Conservation (phyloP, 2,329 filamentous ascomycete species). For the Knufia fluminis region DNA sequence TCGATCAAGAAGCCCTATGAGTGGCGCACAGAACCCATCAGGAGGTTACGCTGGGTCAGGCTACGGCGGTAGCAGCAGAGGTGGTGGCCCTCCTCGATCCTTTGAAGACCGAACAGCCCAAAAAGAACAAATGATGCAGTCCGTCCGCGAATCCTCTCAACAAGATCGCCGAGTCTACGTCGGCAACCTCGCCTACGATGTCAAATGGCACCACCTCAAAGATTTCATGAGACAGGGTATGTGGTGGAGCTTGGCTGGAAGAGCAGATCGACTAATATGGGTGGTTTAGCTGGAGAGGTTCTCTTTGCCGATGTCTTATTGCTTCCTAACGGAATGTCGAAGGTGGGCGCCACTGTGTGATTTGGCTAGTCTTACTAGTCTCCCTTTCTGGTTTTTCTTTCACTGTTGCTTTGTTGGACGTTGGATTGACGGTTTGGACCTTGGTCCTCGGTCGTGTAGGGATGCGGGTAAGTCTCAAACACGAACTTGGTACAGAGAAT, state of each 20-base stretch:
- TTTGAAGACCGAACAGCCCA: constrained; percentile 75
- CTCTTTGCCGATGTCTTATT: constrained; percentile 98
- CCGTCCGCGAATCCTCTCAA: constrained; percentile 85
- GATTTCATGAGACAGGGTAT: constrained; percentile 99
- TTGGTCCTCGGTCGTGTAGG: constrained; percentile 88
- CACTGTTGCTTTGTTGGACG: constrained; percentile 61
- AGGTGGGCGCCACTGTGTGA: constrained; percentile 95
- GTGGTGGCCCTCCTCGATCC: constrained; percentile 57
- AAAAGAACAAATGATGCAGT: constrained; percentile 94
- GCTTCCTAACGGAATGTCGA: constrained; percentile 99
- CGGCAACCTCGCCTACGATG: constrained; percentile 97
- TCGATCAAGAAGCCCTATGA: constrained; percentile 81
- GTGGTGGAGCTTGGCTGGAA: constrained; percentile 25
- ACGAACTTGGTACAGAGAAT: constrained; percentile 3
- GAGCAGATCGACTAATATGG: constrained; percentile 26
- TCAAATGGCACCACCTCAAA: constrained; percentile 99
- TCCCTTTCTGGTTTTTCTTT: constrained; percentile 37
- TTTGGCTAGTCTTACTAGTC: constrained; percentile 71
- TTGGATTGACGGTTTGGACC: constrained; percentile 99
- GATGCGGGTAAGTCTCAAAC: constrained; percentile 80
- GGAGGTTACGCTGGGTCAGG: constrained; percentile 60
- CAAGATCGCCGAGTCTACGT: constrained; percentile 99
- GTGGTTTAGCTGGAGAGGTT: constrained; percentile 79
- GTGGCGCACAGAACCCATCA: constrained; percentile 52
- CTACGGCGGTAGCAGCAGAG: constrained; percentile 46